Conservation (phyloP, 768 basidiomycete species). For the Leccinum incarnatum region DNA sequence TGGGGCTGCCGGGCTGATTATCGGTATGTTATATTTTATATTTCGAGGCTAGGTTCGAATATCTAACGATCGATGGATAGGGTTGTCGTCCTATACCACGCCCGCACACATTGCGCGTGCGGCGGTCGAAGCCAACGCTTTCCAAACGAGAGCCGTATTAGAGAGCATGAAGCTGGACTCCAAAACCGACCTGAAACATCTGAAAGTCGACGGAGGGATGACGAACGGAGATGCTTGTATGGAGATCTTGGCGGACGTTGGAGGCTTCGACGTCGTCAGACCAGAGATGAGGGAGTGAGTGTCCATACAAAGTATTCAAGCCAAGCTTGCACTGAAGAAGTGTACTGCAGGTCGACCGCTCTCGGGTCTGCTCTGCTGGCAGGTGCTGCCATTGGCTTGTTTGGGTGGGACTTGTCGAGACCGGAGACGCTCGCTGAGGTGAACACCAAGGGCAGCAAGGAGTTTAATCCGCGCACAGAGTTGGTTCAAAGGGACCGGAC, state of each 20-base stretch:
- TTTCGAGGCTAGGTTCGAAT: neutral
- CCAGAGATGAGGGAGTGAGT: conserved; percentile 96
- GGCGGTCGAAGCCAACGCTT: conserved; percentile 93
- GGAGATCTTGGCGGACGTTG: conserved; percentile 83
- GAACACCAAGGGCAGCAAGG: conserved; percentile 77
- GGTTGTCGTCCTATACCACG: conserved; percentile 83
- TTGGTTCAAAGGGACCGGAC: conserved; percentile 43
- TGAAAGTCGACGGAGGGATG: conserved; percentile 99
- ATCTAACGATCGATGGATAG: conserved; percentile 31
- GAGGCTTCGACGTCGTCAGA: conserved; percentile 87
- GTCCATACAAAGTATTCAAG: neutral
- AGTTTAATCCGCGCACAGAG: conserved; percentile 42
- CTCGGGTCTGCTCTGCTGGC: conserved; percentile 94
- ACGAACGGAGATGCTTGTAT: conserved; percentile 91
- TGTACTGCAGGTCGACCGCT: conserved; percentile 73
- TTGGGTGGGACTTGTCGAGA: conserved; percentile 86
- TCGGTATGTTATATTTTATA: conserved; percentile 48
- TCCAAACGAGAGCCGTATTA: conserved; percentile 92
- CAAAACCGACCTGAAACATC: conserved; percentile 69
- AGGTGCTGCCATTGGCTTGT: conserved; percentile 80
- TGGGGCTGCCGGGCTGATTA: conserved; percentile 80
- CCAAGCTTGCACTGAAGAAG: neutral
- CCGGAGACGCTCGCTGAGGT: conserved; percentile 84
- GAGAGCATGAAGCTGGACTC: conserved; percentile 95
- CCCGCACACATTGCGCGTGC: conserved; percentile 93